Percentiles rank a stretch among this genome's conserved stretches.
phyloP scores from a whole-genome alignment of 1,284 basidiomycete species.

The Trichosporon sp. region DNA sequence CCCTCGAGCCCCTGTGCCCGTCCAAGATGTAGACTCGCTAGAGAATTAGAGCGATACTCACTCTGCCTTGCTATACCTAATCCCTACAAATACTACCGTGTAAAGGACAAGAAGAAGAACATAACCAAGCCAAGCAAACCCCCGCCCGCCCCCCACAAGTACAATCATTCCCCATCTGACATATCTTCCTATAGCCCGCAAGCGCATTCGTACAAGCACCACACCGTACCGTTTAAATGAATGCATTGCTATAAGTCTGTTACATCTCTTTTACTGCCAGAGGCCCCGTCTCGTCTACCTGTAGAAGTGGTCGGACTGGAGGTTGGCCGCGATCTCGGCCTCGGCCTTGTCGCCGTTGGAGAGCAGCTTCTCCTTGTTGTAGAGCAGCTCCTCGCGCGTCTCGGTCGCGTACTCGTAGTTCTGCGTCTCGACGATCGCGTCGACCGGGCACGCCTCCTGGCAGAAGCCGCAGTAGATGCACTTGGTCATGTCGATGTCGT shows the following conservation, averaged over 20 bases:
- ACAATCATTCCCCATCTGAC: not conserved
- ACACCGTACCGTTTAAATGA: not conserved
- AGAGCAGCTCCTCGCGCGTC: conserved; percentile 94
- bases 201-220: too few relatives aligned
- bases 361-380: conserved; percentile 95
- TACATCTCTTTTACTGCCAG: not conserved
- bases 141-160: too few relatives aligned
- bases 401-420: conserved; percentile 96
- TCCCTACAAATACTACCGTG: not conserved
- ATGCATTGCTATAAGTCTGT: conserved; percentile 1
- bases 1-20: conserved; percentile 47
- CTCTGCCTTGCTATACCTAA: not conserved
- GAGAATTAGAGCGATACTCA: not conserved
- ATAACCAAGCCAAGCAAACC: not conserved
- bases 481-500: conserved; percentile 89
- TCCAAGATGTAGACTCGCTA: conserved; percentile 28
- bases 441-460: conserved; percentile 98
- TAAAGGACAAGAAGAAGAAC: too few relatives aligned
- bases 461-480: conserved; percentile 99
- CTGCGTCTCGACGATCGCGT: conserved; percentile 98
- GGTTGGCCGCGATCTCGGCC: conserved; percentile 91
- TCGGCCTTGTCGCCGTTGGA: conserved; percentile 94
- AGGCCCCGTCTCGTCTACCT: conserved; percentile 18
- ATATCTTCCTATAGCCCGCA: not conserved
- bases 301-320: conserved; percentile 59